A percentile compares a stretch with the other conserved stretches of the same genome.
These are phyloP conservation scores for Botryotinia narcissicola DNA, from an alignment of 2,329 filamentous ascomycete genomes.

Conservation along the genomic window DNA sequence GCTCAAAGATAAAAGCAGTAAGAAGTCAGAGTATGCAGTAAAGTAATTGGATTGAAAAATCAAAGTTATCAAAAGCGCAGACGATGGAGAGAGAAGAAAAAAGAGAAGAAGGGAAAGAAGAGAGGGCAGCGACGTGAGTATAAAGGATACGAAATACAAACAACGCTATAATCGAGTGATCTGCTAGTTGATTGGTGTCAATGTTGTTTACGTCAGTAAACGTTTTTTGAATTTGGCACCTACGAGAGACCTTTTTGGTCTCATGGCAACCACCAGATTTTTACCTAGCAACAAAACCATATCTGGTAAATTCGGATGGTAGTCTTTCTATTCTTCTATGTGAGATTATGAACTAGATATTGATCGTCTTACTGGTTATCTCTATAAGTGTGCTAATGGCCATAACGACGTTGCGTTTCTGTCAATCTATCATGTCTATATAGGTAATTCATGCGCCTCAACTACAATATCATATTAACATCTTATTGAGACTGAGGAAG, in stretches of 20 bases:
- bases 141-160: not conserved
- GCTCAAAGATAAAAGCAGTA: slow-evolving; percentile 13
- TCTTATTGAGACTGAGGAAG: rapidly evolving
- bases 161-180: not conserved
- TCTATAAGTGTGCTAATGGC: not conserved
- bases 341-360: not conserved
- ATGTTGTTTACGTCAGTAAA: not conserved
- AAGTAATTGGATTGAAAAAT: not conserved
- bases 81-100: not conserved
- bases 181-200: not conserved
- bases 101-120: not conserved
- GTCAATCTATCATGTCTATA: not conserved
- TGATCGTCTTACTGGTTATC: not conserved
- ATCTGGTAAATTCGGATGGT: not conserved
- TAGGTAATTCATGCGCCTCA: not conserved
- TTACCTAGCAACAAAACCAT: not conserved
- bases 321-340: not conserved
- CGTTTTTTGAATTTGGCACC: not conserved
- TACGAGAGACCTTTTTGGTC: not conserved
- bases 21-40: slow-evolving; percentile 8
- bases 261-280: not conserved
- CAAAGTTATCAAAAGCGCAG: slow-evolving; percentile 4
- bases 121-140: not conserved
- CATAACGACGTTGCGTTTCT: not conserved
- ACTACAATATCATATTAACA: not conserved